phyloP scores from a whole-genome alignment of 2,329 filamentous ascomycete species.

The Claviceps capensis region DNA sequence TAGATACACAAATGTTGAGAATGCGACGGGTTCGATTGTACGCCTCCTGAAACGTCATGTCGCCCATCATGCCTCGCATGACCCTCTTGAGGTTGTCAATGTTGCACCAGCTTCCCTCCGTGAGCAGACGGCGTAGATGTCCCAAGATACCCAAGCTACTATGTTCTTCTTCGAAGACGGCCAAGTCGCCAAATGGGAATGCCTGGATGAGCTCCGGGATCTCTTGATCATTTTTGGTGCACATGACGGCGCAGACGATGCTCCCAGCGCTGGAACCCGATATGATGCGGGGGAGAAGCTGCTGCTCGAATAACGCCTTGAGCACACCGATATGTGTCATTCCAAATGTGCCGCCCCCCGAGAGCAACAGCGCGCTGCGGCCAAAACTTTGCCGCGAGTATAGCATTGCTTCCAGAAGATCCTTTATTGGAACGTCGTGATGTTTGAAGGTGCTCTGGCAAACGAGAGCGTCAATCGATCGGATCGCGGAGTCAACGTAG shows the following conservation, averaged over 20 bases:
- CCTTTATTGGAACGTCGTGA: slow-evolving; percentile 42
- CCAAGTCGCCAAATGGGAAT: slow-evolving; percentile 68
- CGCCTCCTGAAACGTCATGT: slow-evolving; percentile 89
- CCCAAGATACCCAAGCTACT: slow-evolving; percentile 48
- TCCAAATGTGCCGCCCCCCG: slow-evolving; percentile 77
- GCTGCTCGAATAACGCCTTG: slow-evolving; percentile 63
- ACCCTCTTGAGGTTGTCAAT: slow-evolving; percentile 69
- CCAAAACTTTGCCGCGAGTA: slow-evolving; percentile 68
- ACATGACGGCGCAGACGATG: slow-evolving; percentile 71
- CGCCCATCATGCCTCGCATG: slow-evolving; percentile 68
- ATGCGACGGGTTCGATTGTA: slow-evolving; percentile 90
- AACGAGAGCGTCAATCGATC: slow-evolving; percentile 60
- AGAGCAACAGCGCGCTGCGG: slow-evolving; percentile 69
- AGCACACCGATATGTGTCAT: slow-evolving; percentile 87
- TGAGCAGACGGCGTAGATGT: slow-evolving; percentile 60
- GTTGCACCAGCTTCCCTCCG: slow-evolving; percentile 74
- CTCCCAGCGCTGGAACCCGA: slow-evolving; percentile 80
- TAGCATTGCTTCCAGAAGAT: slow-evolving; percentile 53
- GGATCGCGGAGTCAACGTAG: slow-evolving; percentile 68
- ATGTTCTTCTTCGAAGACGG: slow-evolving; percentile 57
- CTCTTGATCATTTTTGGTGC: slow-evolving; percentile 64
- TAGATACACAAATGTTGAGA: slow-evolving; percentile 87
- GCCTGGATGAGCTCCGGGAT: slow-evolving; percentile 53
- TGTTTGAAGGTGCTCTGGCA: slow-evolving; percentile 37
- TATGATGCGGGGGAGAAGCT: slow-evolving; percentile 70